Evolutionary conservation across 176 grass and related monocot genomes (phyloP).

Genomic region (Raddia guianensis): DNA sequence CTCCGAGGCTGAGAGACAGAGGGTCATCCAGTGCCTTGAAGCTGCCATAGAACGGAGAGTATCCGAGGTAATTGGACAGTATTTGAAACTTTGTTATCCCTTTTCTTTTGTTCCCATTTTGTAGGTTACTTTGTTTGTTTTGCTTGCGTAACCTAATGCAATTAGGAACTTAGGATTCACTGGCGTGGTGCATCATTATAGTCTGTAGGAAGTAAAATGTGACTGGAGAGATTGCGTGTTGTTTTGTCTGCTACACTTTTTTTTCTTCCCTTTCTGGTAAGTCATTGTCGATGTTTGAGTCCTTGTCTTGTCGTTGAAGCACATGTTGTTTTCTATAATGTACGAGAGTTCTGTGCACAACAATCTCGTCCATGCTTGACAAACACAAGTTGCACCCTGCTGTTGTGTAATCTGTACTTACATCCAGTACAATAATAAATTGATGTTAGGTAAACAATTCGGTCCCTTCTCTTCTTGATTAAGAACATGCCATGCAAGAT

Average conservation of each 20-base stretch:
- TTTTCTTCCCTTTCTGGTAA: background rate
- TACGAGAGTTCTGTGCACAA: constrained; percentile 27
- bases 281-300: constrained; percentile 27
- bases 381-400: background rate
- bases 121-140: constrained; percentile 30
- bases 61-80: constrained; percentile 65
- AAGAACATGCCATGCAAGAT: background rate
- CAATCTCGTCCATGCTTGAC: constrained; percentile 21
- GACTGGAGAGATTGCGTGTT: constrained; percentile 18
- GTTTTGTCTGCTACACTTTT: constrained; percentile 37
- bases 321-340: constrained; percentile 32
- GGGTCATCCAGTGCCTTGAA: constrained; percentile 86
- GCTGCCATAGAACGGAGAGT: constrained; percentile 92
- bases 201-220: constrained; percentile 28
- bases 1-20: constrained; percentile 79
- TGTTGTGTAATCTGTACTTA: constrained; percentile 5
- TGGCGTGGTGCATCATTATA: constrained; percentile 18
- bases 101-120: constrained; percentile 22
- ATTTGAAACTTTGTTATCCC: background rate
- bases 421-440: background rate
- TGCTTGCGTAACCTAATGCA: constrained; percentile 7
- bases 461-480: no score
- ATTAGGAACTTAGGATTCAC: constrained; percentile 11
- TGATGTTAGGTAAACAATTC: background rate
- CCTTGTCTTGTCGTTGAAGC: constrained; percentile 31